A percentile compares a stretch with the other conserved stretches of the same genome.
Conservation (phyloP, 768 basidiomycete genomes). For the Russula earlei region DNA sequence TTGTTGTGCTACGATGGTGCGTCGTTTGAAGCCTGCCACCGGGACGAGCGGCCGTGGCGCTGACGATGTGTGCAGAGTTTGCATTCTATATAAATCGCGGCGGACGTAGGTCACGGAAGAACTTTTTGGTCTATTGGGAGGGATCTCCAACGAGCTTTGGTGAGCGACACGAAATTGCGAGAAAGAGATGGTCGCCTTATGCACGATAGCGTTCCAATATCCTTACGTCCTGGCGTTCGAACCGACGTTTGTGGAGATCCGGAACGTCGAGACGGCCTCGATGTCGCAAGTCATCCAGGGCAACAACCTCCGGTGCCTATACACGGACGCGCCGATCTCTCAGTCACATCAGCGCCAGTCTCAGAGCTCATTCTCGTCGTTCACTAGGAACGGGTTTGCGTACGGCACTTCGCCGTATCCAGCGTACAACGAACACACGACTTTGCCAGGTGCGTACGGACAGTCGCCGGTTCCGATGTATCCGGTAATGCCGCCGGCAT, state of each 20-base stretch:
- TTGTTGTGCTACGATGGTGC: constrained; percentile 93
- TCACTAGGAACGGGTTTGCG: constrained; percentile 2
- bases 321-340: constrained; percentile 89
- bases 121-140: constrained; percentile 97
- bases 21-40: constrained; percentile 22
- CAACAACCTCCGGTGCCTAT: constrained; percentile 79
- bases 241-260: constrained; percentile 91
- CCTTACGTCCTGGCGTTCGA: constrained; percentile 97
- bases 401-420: neutral
- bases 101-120: constrained; percentile 80
- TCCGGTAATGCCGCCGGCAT: constrained; percentile 34
- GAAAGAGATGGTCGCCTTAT: neutral
- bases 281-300: constrained; percentile 95
- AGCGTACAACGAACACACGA: constrained; percentile 6
- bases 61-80: constrained; percentile 53
- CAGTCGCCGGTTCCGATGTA: constrained; percentile 32
- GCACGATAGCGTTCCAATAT: constrained; percentile 74
- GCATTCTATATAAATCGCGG: constrained; percentile 98
- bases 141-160: constrained; percentile 91
- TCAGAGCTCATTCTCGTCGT: constrained; percentile 10
- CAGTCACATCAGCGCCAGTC: constrained; percentile 38
- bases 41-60: neutral
- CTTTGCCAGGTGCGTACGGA: constrained; percentile 1
- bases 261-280: constrained; percentile 86
- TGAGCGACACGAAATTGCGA: too few species aligned